Evolutionary conservation across 169 alveolate genomes (phyloP), one percentile per base, ranked within the genome.

Genomic region (Ichthyophthirius multifiliis): DNA sequence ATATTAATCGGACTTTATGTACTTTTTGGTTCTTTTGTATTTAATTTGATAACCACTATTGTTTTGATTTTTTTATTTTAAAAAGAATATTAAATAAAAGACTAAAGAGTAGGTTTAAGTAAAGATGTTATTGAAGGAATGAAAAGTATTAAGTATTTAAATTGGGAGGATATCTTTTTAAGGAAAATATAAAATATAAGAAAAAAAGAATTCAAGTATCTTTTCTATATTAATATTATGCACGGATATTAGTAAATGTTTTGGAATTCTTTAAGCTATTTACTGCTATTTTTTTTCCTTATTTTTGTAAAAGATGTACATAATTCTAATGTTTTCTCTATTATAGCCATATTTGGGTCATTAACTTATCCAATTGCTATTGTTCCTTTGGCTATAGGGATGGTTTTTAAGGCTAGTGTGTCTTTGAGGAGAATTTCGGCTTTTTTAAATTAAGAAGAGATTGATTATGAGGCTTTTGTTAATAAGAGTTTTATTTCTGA

Each of bases 61-160:
- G n/a, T n/a, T n/a, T n/a, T n/a, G n/a, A n/a, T n/a, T n/a, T n/a
- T n/a, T n/a, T n/a, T n/a, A n/a, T n/a, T n/a, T n/a, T n/a, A n/a
- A n/a, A n/a, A n/a, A n/a, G n/a, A n/a, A n/a, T n/a, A n/a, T n/a
- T n/a, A n/a, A n/a, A n/a, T n/a, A n/a, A 81, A 81, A 32, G 86
- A 81, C 73, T 41, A 62, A n/a, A 81, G 86, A 55, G 39, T 81
- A 15, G 63, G 71, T 5, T 71, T 81, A 35, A 39, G 75, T n/a
- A 65, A 76, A 1, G 86, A 81, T 81, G 80, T 81, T 1, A 81
- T 81, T 12, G 86, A 81, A 16, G 86, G 86, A 1, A 81, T 81
- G 82, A 81, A 81, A 48, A 20, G 65, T 6, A 81, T 81, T 9
- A 81, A 81, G 31, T 81, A 81, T 44, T 43, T 81, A 16, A 43